Conservation (phyloP, 73 alveolate genomes). For the Paramecium primaurelia region DNA sequence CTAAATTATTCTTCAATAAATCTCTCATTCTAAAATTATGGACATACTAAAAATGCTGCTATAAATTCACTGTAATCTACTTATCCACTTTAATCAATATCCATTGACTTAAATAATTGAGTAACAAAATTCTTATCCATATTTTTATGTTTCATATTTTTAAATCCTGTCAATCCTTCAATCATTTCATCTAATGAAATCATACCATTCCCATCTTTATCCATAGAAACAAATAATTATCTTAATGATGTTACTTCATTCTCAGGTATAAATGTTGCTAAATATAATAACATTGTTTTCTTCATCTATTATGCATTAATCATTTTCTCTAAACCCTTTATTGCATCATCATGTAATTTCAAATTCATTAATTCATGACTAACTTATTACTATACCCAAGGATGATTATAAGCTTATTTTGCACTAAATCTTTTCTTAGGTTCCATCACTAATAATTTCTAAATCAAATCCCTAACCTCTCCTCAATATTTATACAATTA, state of each 20-base stretch:
- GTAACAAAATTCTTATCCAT: conserved; percentile 55
- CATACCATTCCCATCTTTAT: conserved; percentile 56
- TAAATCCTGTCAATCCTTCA: conserved; percentile 52
- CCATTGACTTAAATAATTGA: conserved; percentile 38
- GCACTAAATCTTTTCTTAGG: conserved; percentile 60
- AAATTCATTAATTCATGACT: neutral
- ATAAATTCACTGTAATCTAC: conserved; percentile 55
- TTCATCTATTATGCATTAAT: conserved; percentile 18
- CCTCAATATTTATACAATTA: neutral
- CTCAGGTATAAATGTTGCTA: conserved; percentile 44
- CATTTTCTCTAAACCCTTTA: conserved; percentile 6
- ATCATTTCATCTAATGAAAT: conserved; percentile 15
- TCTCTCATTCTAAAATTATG: conserved; percentile 8
- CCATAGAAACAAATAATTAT: conserved; percentile 15
- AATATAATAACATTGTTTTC: conserved; percentile 36
- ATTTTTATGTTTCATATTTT: conserved; percentile 27
- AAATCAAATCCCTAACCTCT: conserved; percentile 13
- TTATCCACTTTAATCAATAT: conserved; percentile 43
- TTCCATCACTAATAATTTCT: neutral
- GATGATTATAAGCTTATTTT: conserved; percentile 67
- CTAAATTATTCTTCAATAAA: conserved; percentile 55
- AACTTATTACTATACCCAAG: conserved; percentile 56
- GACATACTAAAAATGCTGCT: conserved; percentile 33
- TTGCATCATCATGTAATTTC: neutral
- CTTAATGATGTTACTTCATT: conserved; percentile 32